A percentile compares a stretch with the other conserved stretches of the same genome.
phyloP scores from a whole-genome alignment of 257 asterid species.

The Fraxinus cuspidata region DNA sequence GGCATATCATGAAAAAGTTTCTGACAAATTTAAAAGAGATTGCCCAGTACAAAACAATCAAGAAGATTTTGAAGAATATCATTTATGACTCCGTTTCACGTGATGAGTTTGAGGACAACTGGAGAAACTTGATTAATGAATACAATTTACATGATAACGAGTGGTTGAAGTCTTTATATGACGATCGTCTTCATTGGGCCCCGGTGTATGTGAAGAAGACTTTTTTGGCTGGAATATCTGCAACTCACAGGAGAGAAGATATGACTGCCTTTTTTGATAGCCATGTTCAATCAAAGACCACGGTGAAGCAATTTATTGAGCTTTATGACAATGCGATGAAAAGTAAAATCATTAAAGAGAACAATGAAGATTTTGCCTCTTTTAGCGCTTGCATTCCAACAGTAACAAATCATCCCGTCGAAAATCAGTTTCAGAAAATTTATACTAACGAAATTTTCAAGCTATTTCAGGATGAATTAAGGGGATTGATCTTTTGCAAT shows the following conservation, averaged over 20 bases:
- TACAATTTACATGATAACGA: neutral
- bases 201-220: constrained; percentile 11
- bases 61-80: neutral
- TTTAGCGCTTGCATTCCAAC: neutral
- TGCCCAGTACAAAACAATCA: neutral
- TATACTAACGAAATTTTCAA: neutral
- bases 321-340: neutral
- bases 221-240: neutral
- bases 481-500: neutral
- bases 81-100: neutral
- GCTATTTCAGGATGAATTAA: constrained; percentile 10
- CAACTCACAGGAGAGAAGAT: neutral
- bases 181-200: constrained; percentile 9
- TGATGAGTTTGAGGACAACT: neutral
- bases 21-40: neutral
- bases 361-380: neutral
- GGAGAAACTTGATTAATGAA: constrained; percentile 6
- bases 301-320: constrained; percentile 1
- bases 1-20: neutral
- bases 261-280: neutral
- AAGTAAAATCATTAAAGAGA: neutral
- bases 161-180: constrained; percentile 12
- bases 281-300: constrained; percentile 2
- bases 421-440: constrained; percentile 3
- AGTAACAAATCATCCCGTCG: neutral